A percentile compares a stretch with the other conserved stretches of the same genome.
Conservation (phyloP, 345 rosid genomes). For the Aquilaria sinensis region DNA sequence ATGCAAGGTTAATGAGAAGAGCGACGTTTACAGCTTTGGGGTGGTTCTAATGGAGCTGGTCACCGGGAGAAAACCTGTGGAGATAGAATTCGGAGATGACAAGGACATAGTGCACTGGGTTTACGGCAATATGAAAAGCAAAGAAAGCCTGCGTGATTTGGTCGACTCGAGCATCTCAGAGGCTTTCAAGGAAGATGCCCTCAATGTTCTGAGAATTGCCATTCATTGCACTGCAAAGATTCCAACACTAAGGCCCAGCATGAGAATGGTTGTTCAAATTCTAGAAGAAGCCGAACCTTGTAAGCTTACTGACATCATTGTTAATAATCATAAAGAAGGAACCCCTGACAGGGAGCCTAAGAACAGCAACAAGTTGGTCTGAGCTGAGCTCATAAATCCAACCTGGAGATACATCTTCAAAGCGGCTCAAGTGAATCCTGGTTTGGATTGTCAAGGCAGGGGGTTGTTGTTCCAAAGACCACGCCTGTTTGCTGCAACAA, state of each 20-base stretch:
- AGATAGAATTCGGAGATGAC: conserved; percentile 57
- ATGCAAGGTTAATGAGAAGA: conserved; percentile 51
- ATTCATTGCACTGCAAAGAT: conserved; percentile 50
- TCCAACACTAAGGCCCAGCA: conserved; percentile 62
- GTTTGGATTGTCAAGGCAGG: too few species aligned
- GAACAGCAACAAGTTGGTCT: not conserved
- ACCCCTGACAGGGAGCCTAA: not conserved
- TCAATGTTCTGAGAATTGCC: conserved; percentile 56
- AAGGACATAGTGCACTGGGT: conserved; percentile 71
- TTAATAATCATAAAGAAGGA: conserved; percentile 12
- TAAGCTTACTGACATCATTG: conserved; percentile 19
- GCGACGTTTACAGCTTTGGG: conserved; percentile 87
- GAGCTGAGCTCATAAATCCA: not conserved
- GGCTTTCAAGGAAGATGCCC: conserved; percentile 40
- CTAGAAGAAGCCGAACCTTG: conserved; percentile 57
- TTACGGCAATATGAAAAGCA: conserved; percentile 25
- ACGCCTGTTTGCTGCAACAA: too few species aligned
- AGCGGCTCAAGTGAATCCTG: too few species aligned
- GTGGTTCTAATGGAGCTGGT: conserved; percentile 82
- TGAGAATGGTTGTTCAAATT: conserved; percentile 79
- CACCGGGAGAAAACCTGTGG: conserved; percentile 68
- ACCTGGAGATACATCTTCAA: too few species aligned
- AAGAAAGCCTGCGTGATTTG: conserved; percentile 32
- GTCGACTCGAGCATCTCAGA: conserved; percentile 44
- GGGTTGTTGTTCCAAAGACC: too few species aligned